phyloP scores from a whole-genome alignment of 768 basidiomycete species.

The Daedaleopsis sinensis region DNA sequence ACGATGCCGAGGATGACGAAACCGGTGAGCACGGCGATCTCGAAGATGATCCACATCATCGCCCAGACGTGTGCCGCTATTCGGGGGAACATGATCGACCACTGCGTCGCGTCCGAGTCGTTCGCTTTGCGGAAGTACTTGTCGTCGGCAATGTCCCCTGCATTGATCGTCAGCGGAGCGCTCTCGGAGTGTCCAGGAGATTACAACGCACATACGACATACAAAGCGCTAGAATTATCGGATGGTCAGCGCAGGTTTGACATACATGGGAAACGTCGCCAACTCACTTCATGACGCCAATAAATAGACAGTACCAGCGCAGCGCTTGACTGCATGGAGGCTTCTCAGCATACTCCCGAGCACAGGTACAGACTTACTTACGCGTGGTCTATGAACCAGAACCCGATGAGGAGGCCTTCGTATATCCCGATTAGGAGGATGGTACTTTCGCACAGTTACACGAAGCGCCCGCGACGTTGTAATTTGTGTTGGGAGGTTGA shows the following conservation, averaged over 20 bases:
- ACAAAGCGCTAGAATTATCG: conserved; percentile 60
- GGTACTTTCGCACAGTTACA: conserved; percentile 53
- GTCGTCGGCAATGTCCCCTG: conserved; percentile 95
- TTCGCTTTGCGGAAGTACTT: conserved; percentile 94
- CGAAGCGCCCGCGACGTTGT: not conserved
- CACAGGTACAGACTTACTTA: conserved; percentile 37
- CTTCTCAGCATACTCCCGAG: not conserved
- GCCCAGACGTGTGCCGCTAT: conserved; percentile 89
- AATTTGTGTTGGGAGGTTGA: not conserved
- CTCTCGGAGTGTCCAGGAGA: not conserved
- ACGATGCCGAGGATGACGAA: conserved; percentile 82
- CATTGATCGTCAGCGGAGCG: not conserved
- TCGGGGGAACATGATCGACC: conserved; percentile 70
- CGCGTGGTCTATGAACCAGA: conserved; percentile 97
- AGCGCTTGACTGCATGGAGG: conserved; percentile 55
- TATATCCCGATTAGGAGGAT: conserved; percentile 81
- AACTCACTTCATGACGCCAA: conserved; percentile 84
- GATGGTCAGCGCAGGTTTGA: conserved; percentile 6
- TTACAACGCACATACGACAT: conserved; percentile 74
- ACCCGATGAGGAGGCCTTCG: conserved; percentile 85
- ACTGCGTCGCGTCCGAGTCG: conserved; percentile 92
- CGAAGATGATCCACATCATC: conserved; percentile 81
- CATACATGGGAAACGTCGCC: not conserved
- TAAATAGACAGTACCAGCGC: conserved; percentile 81
- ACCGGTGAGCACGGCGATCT: conserved; percentile 70